These are phyloP conservation scores for cucumber (Cucumis sativus) DNA, from an alignment of 306 rosid species.

Conservation along the genomic window DNA sequence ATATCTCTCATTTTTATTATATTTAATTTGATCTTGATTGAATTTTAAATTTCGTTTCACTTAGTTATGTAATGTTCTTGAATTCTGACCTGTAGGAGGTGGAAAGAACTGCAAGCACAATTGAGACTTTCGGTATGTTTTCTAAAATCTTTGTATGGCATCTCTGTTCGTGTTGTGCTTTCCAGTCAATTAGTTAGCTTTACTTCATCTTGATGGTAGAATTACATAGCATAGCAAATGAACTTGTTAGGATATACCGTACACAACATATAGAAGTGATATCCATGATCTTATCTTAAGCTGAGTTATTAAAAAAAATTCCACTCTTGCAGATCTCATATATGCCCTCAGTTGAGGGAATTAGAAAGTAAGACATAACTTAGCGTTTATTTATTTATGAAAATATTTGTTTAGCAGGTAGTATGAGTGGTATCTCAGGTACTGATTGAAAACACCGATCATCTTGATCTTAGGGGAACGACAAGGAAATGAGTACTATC, in stretches of 20 bases:
- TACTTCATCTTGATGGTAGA: background rate
- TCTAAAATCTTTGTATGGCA: background rate
- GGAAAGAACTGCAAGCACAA: slow-evolving; percentile 69
- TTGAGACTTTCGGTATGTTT: slow-evolving; percentile 54
- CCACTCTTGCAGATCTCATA: background rate
- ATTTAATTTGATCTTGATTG: background rate
- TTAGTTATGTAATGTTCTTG: slow-evolving; percentile 15
- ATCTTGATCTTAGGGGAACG: background rate
- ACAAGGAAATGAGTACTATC: background rate
- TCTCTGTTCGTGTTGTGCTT: background rate
- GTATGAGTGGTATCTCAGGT: background rate
- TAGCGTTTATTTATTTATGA: background rate
- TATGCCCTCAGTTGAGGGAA: background rate
- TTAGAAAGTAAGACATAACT: background rate
- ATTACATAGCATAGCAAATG: background rate
- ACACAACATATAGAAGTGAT: background rate
- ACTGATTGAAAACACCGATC: background rate
- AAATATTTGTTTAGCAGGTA: background rate
- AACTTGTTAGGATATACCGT: background rate
- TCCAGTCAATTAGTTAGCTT: background rate
- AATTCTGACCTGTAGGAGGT: slow-evolving; percentile 41
- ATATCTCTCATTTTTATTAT: background rate
- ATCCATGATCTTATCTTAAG: background rate
- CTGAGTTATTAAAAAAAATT: background rate
- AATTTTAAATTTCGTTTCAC: background rate